These are phyloP conservation scores for Suaeda aralocaspica DNA, from an alignment of 148 eudicot species.

Conservation along the genomic window DNA sequence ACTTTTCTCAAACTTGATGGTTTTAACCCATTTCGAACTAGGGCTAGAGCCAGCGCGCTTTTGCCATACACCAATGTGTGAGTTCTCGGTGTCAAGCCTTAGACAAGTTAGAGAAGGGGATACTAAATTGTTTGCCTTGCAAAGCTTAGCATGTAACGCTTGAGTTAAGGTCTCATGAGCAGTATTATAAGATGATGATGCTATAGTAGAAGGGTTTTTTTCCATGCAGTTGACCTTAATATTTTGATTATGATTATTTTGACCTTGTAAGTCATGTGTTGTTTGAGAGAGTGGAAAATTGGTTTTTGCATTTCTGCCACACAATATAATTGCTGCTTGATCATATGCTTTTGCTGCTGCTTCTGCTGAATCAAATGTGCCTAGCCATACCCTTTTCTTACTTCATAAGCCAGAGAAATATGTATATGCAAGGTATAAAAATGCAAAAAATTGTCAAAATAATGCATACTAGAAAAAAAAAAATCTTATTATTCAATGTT, in stretches of 20 bases:
- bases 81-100: conserved; percentile 60
- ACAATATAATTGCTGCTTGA: conserved; percentile 39
- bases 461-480: background rate
- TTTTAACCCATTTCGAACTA: conserved; percentile 56
- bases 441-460: no score
- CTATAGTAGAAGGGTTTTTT: background rate
- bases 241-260: conserved; percentile 4
- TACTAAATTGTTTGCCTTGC: conserved; percentile 42
- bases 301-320: conserved; percentile 42
- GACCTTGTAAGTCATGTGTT: background rate
- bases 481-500: no score
- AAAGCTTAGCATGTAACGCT: conserved; percentile 47
- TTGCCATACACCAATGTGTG: conserved; percentile 66
- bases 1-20: conserved; percentile 36
- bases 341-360: conserved; percentile 42
- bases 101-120: conserved; percentile 57
- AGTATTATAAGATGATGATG: conserved; percentile 1
- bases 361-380: conserved; percentile 42
- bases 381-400: conserved; percentile 49
- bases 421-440: background rate
- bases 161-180: conserved; percentile 32
- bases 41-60: conserved; percentile 45
- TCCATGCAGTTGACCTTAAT: background rate
- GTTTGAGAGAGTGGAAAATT: conserved; percentile 34
- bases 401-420: conserved; percentile 14